These are phyloP conservation scores for Podosphaera leucotricha DNA, from an alignment of 2,329 filamentous ascomycete species.

Conservation along the genomic window DNA sequence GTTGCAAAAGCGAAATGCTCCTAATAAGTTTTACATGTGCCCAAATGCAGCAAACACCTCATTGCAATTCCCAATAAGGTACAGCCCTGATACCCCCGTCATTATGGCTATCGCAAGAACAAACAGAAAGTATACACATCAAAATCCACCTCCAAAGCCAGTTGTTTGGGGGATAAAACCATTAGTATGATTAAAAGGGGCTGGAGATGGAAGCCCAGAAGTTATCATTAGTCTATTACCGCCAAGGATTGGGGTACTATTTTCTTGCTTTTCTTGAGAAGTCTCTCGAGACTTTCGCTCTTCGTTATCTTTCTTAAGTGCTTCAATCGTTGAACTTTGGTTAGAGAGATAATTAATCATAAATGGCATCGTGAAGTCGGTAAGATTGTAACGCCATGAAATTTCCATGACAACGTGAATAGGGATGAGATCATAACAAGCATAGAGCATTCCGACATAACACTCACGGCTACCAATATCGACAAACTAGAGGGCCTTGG, in stretches of 20 bases:
- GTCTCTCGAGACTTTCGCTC: slow-evolving; percentile 60
- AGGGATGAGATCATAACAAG: slow-evolving; percentile 91
- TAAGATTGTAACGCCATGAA: slow-evolving; percentile 84
- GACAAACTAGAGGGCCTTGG: slow-evolving; percentile 51
- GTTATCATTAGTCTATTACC: slow-evolving; percentile 84
- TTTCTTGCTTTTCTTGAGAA: slow-evolving; percentile 61
- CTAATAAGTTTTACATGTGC: not conserved
- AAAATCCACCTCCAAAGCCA: slow-evolving; percentile 35
- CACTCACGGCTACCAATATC: slow-evolving; percentile 98
- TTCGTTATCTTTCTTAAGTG: slow-evolving; percentile 87
- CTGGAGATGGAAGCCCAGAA: slow-evolving; percentile 24
- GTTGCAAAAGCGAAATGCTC: not conserved
- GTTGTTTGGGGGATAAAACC: slow-evolving; percentile 79
- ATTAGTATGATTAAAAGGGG: slow-evolving; percentile 58
- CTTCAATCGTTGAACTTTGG: slow-evolving; percentile 65
- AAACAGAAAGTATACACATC: slow-evolving; percentile 8
- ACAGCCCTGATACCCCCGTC: slow-evolving; percentile 12
- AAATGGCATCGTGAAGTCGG: slow-evolving; percentile 98
- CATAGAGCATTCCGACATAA: slow-evolving; percentile 98
- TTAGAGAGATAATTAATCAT: slow-evolving; percentile 97
- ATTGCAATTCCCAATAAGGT: slow-evolving; percentile 9
- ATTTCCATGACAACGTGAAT: slow-evolving; percentile 85
- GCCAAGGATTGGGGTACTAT: slow-evolving; percentile 81
- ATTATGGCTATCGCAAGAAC: slow-evolving; percentile 13
- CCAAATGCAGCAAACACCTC: not conserved